These are phyloP conservation scores for Fraxinus quadrangulata DNA, from an alignment of 257 asterid species.

Conservation along the genomic window DNA sequence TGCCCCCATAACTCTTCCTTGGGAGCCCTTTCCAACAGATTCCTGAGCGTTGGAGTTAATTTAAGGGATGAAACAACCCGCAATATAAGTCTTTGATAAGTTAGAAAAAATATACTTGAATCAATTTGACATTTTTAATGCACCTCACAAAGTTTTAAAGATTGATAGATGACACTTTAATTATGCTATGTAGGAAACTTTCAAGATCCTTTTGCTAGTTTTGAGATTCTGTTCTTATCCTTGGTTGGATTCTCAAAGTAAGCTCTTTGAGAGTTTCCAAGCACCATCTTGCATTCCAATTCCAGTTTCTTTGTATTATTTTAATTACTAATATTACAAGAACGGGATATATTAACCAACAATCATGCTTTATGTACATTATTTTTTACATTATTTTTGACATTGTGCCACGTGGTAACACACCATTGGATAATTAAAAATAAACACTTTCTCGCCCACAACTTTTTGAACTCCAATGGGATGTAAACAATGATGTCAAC, in stretches of 20 bases:
- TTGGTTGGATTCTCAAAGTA: not conserved
- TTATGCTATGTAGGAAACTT: not conserved
- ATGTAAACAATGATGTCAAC: too few relatives aligned
- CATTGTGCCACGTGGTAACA: too few relatives aligned
- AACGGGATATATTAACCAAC: too few relatives aligned
- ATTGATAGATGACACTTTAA: not conserved
- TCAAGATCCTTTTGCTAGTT: not conserved
- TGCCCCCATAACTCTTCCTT: not conserved
- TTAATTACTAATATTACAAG: not conserved
- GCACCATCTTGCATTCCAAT: not conserved
- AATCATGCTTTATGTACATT: too few relatives aligned
- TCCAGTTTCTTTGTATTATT: not conserved
- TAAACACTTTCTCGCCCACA: too few relatives aligned
- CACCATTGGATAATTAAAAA: too few relatives aligned
- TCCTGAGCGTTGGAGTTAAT: not conserved
- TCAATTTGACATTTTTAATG: too few relatives aligned
- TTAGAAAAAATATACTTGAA: not conserved
- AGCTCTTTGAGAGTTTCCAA: not conserved
- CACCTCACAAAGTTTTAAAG: not conserved
- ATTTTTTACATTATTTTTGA: too few relatives aligned
- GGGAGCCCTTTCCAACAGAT: not conserved
- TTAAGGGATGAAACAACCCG: not conserved
- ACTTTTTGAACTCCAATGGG: too few relatives aligned
- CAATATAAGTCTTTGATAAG: not conserved
- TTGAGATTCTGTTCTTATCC: not conserved